Evolutionary conservation across 2,329 filamentous ascomycete species (phyloP).

Genomic region (Fusarium penzigii): DNA sequence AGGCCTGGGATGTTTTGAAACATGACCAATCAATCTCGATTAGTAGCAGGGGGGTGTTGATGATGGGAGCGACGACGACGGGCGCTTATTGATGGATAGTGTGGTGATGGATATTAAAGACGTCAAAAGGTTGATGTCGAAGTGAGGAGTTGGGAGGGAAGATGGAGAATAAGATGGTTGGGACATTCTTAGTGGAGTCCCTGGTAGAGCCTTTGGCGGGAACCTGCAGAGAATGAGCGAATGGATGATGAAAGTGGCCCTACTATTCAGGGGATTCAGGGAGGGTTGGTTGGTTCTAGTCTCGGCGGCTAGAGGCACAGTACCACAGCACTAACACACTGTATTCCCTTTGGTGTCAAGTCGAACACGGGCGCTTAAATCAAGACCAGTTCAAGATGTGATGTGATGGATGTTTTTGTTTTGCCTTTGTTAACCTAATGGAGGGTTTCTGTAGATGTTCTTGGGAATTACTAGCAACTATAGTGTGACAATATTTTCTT

Average conservation of each 20-base stretch:
- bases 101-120: slow-evolving; percentile 3
- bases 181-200: too few relatives aligned
- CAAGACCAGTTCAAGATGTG: too few relatives aligned
- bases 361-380: not conserved
- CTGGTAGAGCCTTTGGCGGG: too few relatives aligned
- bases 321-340: too few relatives aligned
- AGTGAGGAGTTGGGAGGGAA: too few relatives aligned
- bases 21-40: slow-evolving; percentile 5
- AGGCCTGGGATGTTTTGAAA: not conserved
- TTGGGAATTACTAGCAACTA: too few relatives aligned
- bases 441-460: too few relatives aligned
- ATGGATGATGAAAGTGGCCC: not conserved
- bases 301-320: not conserved
- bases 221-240: not conserved
- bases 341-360: not conserved
- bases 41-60: not conserved
- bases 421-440: too few relatives aligned
- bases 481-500: too few relatives aligned
- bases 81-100: slow-evolving; percentile 18
- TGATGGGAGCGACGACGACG: slow-evolving; percentile 1
- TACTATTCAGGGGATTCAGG: not conserved
- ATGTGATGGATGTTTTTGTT: too few relatives aligned
- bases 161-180: too few relatives aligned
- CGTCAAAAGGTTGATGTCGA: not conserved
- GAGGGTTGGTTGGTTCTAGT: not conserved